phyloP scores from a whole-genome alignment of 352 stramenopile species.

The Phytophthora pistaciae region DNA sequence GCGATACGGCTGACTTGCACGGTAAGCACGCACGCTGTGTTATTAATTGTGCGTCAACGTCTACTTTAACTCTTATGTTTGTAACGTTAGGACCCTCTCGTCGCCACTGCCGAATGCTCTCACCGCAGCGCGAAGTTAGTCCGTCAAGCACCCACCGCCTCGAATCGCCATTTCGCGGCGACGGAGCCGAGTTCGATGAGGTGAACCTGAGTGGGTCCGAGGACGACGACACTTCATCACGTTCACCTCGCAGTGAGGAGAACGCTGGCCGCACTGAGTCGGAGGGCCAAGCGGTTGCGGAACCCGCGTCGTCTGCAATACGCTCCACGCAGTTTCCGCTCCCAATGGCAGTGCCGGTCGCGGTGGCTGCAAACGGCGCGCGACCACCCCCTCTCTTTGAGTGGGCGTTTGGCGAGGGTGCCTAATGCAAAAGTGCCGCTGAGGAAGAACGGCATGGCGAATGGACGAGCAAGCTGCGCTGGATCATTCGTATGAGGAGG shows the following conservation, averaged over 20 bases:
- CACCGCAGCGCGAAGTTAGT: not conserved
- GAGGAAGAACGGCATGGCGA: not conserved
- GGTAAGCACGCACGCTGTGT: not conserved
- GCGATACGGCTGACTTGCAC: not conserved
- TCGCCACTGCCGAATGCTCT: not conserved
- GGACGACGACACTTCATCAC: not conserved
- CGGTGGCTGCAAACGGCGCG: not conserved
- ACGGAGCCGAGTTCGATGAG: conserved; percentile 1
- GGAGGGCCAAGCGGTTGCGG: not conserved
- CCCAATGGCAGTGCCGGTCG: conserved; percentile 13
- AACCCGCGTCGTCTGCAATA: not conserved
- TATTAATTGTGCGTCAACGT: not conserved
- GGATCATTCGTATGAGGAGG: not conserved
- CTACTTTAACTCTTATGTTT: not conserved
- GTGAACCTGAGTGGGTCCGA: conserved; percentile 13
- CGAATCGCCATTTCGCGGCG: not conserved
- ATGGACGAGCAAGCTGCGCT: not conserved
- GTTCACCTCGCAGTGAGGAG: not conserved
- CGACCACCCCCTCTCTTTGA: conserved; percentile 2
- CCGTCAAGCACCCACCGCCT: not conserved
- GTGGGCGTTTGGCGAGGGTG: conserved; percentile 1
- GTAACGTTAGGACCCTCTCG: not conserved
- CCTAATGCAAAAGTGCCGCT: not conserved
- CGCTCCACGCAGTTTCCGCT: conserved; percentile 5
- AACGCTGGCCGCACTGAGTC: not conserved